A percentile compares a stretch with the other conserved stretches of the same genome.
phyloP scores from a whole-genome alignment of 73 alveolate genomes.

The Tetrahymena malaccensis region DNA sequence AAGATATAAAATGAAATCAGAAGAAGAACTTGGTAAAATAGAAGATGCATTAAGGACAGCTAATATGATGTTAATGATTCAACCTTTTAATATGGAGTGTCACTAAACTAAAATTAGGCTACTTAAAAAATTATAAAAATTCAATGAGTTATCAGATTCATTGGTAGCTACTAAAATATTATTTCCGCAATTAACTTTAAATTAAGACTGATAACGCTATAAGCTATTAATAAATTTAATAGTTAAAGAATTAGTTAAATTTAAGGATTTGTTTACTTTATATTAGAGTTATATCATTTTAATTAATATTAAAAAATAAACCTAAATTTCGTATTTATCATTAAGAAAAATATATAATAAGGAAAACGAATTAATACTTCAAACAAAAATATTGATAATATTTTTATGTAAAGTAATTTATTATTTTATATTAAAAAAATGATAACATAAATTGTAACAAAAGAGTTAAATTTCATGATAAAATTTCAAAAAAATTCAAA shows the following conservation, averaged over 20 bases:
- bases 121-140: neutral
- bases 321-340: too few relatives aligned
- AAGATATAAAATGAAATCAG: neutral
- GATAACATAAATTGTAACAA: too few relatives aligned
- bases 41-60: neutral
- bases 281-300: neutral
- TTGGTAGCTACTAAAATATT: neutral
- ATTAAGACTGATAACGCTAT: neutral
- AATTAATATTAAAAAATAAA: too few relatives aligned
- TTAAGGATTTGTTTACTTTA: neutral
- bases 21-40: neutral
- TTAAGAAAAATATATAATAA: too few relatives aligned
- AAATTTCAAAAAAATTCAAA: too few relatives aligned
- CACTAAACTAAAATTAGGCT: neutral
- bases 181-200: neutral
- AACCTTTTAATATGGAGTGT: neutral
- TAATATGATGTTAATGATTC: neutral
- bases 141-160: neutral
- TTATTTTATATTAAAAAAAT: too few relatives aligned
- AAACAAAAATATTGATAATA: too few relatives aligned
- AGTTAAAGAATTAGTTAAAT: neutral
- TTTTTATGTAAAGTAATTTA: too few relatives aligned
- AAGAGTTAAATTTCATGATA: too few relatives aligned
- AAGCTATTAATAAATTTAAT: neutral
- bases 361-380: too few relatives aligned